phyloP scores from a whole-genome alignment of 371 early-diverging fungal species.

The Lichtheimia ramosa region DNA sequence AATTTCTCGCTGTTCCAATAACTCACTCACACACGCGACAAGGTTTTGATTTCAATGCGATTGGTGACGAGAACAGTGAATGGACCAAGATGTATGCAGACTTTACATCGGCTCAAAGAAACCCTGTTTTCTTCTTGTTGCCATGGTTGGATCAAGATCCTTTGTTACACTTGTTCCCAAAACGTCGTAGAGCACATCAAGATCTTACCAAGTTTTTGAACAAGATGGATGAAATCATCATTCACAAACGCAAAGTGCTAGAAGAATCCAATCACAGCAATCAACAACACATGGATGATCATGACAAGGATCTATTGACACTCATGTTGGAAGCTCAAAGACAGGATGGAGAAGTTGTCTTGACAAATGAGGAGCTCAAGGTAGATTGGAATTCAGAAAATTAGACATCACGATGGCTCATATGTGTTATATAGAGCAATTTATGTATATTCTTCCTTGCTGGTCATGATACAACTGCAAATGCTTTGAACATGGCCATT shows the following conservation, averaged over 20 bases:
- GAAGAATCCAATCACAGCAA: background rate
- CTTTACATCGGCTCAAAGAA: background rate
- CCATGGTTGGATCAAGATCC: slow-evolving; percentile 13
- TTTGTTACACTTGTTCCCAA: slow-evolving; percentile 25
- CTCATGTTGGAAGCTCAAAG: slow-evolving; percentile 53
- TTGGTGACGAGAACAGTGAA: slow-evolving; percentile 8
- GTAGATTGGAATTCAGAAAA: background rate
- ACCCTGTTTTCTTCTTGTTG: slow-evolving; percentile 22
- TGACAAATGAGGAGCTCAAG: slow-evolving; percentile 38
- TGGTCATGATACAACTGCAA: slow-evolving; percentile 32
- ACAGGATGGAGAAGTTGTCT: slow-evolving; percentile 18
- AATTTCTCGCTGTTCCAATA: too few relatives aligned
- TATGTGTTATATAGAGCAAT: background rate
- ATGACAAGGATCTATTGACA: slow-evolving; percentile 50
- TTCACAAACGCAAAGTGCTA: background rate
- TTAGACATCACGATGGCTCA: background rate
- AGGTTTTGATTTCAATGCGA: slow-evolving; percentile 17
- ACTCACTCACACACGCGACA: too few relatives aligned
- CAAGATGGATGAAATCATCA: slow-evolving; percentile 7
- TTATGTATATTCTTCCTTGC: slow-evolving; percentile 14
- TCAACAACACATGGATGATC: background rate
- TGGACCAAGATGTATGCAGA: slow-evolving; percentile 10
- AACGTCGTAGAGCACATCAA: slow-evolving; percentile 7
- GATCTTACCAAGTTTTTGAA: slow-evolving; percentile 8
- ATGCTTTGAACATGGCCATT: slow-evolving; percentile 19